phyloP scores from a whole-genome alignment of 2,329 filamentous ascomycete genomes.

The Bertia moriformis region DNA sequence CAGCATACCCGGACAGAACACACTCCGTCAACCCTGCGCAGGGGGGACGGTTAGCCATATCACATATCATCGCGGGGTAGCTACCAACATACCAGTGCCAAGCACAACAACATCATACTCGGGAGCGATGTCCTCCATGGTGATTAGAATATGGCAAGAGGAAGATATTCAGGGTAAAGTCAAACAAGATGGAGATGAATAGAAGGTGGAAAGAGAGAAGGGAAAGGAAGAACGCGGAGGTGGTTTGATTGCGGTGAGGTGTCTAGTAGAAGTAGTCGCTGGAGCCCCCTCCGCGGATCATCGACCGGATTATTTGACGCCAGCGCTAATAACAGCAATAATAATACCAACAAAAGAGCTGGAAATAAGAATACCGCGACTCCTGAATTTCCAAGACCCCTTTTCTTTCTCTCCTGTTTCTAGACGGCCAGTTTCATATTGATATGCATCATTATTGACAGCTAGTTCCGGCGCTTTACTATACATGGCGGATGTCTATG shows the following conservation, averaged over 20 bases:
- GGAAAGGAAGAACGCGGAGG: neutral
- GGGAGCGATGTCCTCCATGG: slow-evolving; percentile 94
- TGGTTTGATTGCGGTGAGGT: neutral
- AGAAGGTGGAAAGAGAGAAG: neutral
- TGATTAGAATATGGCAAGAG: slow-evolving; percentile 11
- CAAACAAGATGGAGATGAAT: neutral
- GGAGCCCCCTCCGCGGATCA: neutral
- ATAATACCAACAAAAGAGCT: too few species aligned
- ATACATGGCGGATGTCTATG: too few species aligned
- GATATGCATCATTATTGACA: too few species aligned
- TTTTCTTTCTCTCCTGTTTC: too few species aligned
- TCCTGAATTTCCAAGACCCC: too few species aligned
- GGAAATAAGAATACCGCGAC: too few species aligned
- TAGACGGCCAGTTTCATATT: too few species aligned
- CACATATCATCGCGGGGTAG: slow-evolving; percentile 9
- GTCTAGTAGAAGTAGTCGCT: neutral
- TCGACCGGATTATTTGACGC: too few species aligned
- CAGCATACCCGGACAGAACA: slow-evolving; percentile 87
- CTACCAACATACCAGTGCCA: slow-evolving; percentile 77
- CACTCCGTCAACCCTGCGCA: slow-evolving; percentile 83
- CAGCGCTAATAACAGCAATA: too few species aligned
- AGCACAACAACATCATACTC: slow-evolving; percentile 98
- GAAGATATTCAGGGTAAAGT: neutral
- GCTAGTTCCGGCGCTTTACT: too few species aligned
- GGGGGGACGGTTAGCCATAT: slow-evolving; percentile 4